Percentiles rank a stretch among this genome's conserved stretches.
Conservation (phyloP, 2,329 filamentous ascomycete genomes). For the Penicillium sp. region DNA sequence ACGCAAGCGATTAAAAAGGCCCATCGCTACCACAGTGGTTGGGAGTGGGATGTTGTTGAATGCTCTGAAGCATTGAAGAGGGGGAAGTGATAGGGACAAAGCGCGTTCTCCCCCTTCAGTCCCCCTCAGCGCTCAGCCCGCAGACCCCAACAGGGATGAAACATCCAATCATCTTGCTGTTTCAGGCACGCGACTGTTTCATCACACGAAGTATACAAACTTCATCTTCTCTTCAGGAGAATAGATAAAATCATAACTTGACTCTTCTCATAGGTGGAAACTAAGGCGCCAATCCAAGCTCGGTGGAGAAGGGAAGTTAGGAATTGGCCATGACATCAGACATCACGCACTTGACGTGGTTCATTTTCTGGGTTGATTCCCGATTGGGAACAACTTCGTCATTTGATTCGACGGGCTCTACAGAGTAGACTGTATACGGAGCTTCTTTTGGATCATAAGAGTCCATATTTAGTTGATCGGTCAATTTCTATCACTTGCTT, state of each 20-base stretch:
- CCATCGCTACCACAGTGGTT: constrained; percentile 30
- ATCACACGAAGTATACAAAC: not conserved
- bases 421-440: no score
- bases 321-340: not conserved
- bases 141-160: constrained; percentile 8
- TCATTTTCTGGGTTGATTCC: no score
- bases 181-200: not conserved
- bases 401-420: no score
- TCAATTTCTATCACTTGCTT: no score
- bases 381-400: no score
- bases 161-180: constrained; percentile 4
- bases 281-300: not conserved
- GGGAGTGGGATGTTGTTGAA: not conserved
- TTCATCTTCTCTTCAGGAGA: no score
- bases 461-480: not conserved
- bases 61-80: not conserved
- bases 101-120: no score
- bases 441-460: not conserved
- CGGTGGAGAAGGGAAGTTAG: not conserved
- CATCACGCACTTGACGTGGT: not conserved
- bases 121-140: not conserved
- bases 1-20: constrained; percentile 31
- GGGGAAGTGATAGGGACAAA: constrained; percentile 5
- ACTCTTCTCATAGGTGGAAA: not conserved
- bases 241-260: no score